Evolutionary conservation across 106 monocot genomes (phyloP), one percentile per base, ranked within the genome.

Genomic region (Allium cepa): DNA sequence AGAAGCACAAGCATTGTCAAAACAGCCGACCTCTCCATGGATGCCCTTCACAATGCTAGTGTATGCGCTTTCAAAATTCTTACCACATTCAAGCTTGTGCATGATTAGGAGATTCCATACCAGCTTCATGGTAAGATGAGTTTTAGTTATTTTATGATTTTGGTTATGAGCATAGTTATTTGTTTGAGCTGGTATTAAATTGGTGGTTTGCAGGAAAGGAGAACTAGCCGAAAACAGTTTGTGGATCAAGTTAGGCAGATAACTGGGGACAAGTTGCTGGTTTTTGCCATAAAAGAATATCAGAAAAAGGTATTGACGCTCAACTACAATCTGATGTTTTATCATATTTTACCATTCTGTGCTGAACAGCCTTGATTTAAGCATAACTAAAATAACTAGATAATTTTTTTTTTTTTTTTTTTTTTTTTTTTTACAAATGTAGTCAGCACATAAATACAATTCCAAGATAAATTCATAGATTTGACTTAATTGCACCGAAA

Each of bases 151-250:
- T 51, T 4, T 4, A 66, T 50, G 17, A 10, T 66, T 17, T 22
- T 49, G 2, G 50, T 22, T 66, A 22, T 8, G 22, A 66, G 17
- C 22, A 10, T 47, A 8, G 1, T 18, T 9, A 67, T 3, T 50
- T n/a, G 8, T 49, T 51, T 26, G 10, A 3, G 13, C 17, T 50
- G 8, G 22, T 18, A 26, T 66, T 18, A n/a, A 49, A 11, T 66
- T 13, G 11, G 8, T 26, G 48, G 49, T 18, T 70, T 81, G 64
- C 78, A 90, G 85, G 83, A 90, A 62, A 78, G 74, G 66, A 90
- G 77, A 67, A 85, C 83, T 52, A 78, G 75, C 10, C 68, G 90
- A 47, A 63, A 74, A 59, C 80, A 90, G 66, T 59, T 90, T 46
- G 67, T 90, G 14, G 47, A 55, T 65, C 70, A 62, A 1, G 47